Evolutionary conservation across 805 yeast species (phyloP).

Genomic region (Ogataea angusta): DNA sequence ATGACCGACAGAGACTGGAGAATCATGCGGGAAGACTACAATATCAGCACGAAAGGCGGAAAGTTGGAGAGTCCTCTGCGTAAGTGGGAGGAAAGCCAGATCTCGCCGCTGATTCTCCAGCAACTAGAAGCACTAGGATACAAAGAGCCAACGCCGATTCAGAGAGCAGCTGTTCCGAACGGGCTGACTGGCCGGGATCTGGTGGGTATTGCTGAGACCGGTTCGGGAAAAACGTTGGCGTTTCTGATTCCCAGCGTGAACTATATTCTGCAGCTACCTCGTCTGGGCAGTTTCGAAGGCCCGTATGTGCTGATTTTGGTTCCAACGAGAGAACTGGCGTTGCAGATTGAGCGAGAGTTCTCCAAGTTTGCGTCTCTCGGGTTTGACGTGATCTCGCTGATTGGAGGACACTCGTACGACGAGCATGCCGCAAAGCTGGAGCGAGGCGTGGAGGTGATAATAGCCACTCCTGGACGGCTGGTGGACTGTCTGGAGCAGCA

Average conservation of each 20-base stretch:
- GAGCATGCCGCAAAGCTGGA: constrained; percentile 60
- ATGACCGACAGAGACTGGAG: constrained; percentile 92
- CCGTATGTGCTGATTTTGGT: constrained; percentile 76
- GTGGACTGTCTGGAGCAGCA: constrained; percentile 74
- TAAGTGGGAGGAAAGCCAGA: constrained; percentile 63
- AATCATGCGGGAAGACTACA: constrained; percentile 73
- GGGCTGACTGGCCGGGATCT: constrained; percentile 59
- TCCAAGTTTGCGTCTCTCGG: constrained; percentile 33
- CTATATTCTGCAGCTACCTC: constrained; percentile 47
- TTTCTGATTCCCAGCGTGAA: constrained; percentile 71
- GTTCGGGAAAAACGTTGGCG: constrained; percentile 91
- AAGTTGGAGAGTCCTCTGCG: constrained; percentile 58
- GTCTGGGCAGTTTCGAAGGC: constrained; percentile 55
- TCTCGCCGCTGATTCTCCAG: constrained; percentile 42
- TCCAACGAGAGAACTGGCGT: constrained; percentile 92
- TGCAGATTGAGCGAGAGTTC: constrained; percentile 74
- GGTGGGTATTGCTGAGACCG: constrained; percentile 93
- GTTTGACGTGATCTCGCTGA: constrained; percentile 57
- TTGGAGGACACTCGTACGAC: constrained; percentile 88
- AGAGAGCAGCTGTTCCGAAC: constrained; percentile 81
- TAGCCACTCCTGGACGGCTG: constrained; percentile 93
- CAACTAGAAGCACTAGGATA: constrained; percentile 42
- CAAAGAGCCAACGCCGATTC: constrained; percentile 82
- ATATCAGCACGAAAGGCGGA: constrained; percentile 57
- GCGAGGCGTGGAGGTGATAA: constrained; percentile 70